Conservation (phyloP, 163 green algal genomes). For the Trebouxiophyceae sp. region DNA sequence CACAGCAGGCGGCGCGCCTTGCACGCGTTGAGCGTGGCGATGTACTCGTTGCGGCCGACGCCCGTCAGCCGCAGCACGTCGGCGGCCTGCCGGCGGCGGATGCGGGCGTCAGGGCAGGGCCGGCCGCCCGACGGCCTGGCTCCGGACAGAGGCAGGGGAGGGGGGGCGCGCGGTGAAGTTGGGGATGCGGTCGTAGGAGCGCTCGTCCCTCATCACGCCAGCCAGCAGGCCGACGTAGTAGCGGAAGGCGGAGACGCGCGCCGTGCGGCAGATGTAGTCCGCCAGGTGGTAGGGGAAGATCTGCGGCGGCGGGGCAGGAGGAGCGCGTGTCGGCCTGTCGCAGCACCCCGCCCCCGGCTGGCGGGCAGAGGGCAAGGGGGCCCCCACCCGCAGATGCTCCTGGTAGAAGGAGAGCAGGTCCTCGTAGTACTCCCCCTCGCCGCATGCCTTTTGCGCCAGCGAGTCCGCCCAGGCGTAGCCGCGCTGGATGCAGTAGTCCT, state of each 20-base stretch:
- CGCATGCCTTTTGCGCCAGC: conserved; percentile 43
- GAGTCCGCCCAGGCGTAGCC: conserved; percentile 58
- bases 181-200: conserved; percentile 85
- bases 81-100: conserved; percentile 62
- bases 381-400: conserved; percentile 39
- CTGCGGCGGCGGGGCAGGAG: conserved; percentile 41
- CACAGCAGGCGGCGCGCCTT: conserved; percentile 86
- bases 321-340: too few species aligned
- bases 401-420: conserved; percentile 34
- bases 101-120: too few species aligned
- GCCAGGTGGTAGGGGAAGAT: conserved; percentile 91
- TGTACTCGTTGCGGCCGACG: conserved; percentile 94
- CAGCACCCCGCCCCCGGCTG: not conserved
- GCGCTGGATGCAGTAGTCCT: conserved; percentile 67
- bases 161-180: conserved; percentile 80
- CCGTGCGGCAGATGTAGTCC: conserved; percentile 74
- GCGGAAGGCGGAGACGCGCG: conserved; percentile 72
- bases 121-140: too few species aligned
- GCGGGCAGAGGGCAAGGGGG: too few species aligned
- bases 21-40: conserved; percentile 79
- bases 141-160: not conserved
- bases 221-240: conserved; percentile 83
- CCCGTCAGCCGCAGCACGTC: conserved; percentile 76
- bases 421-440: conserved; percentile 90
- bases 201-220: conserved; percentile 74